Evolutionary conservation across 2,329 filamentous ascomycete genomes (phyloP), one percentile per base, ranked within the genome.

Genomic region (Cercospora nicotianae): DNA sequence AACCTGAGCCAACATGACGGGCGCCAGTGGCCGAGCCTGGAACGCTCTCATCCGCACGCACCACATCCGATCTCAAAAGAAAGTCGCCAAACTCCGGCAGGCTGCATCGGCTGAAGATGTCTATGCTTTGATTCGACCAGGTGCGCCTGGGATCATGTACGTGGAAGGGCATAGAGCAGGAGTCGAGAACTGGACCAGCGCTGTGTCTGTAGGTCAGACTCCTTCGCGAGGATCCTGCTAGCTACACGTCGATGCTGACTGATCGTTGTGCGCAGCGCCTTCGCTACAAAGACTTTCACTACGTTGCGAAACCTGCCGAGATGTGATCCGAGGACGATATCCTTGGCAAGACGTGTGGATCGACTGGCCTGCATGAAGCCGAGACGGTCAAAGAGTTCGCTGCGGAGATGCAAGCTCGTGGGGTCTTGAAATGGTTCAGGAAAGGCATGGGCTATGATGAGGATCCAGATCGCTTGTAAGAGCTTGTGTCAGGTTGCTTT

Each of bases 61-160:
- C 73, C 91, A 94, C 78, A 93, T 94, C 75, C 93, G 90, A 3
- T 93, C 90, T 0, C 89, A 90, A 71, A 93, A 92, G 77, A 94
- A 94, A 76, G 84, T 90, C 55, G 80, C 83, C 28, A 83, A 83
- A 65, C 83, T 94, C 23, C 87, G 83, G 61, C 90, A 90, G 77
- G 87, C 89, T 2, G 88, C 89, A 6, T 83, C 86, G 33, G 82
- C 85, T 58, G 82, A 86, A 71, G 81, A 87, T 65, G 85, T 89
- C 61, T 89, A 86, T 71, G 87, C 90, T 1, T 80, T 93, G 3
- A 81, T 92, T 1, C 86, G 90, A 28, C 88, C 91, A 10, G 87
- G 88, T 1, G 86, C 85, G 26, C 91, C 91, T 0, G 91, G 91
- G 1, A 88, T 94, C 72, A 93, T 94, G 91, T 92, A 93, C 75